These are phyloP conservation scores for Gyromitra esculenta DNA, from an alignment of 2,329 filamentous ascomycete species.

Conservation along the genomic window DNA sequence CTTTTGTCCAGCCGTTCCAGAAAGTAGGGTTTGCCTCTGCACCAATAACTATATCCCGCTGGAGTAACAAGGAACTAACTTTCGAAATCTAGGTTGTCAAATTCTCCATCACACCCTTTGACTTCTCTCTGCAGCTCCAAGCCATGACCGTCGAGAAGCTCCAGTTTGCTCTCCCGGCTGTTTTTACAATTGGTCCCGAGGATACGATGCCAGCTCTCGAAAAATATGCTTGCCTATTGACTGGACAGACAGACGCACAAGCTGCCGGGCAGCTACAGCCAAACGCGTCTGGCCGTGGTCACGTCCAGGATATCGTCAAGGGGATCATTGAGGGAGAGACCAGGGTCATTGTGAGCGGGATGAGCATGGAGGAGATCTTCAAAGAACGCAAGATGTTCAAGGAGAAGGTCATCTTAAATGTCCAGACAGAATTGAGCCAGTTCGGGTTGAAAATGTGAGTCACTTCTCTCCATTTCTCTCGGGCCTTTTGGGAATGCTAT, in stretches of 20 bases:
- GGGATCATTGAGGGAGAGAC: constrained; percentile 91
- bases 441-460: constrained; percentile 78
- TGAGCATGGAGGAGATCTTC: constrained; percentile 95
- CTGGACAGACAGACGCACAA: constrained; percentile 66
- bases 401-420: constrained; percentile 76
- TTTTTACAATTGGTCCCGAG: constrained; percentile 68
- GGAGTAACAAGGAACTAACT: constrained; percentile 1
- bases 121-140: constrained; percentile 83
- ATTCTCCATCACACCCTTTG: constrained; percentile 75
- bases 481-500: neutral
- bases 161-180: constrained; percentile 60
- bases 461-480: neutral
- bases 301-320: constrained; percentile 86
- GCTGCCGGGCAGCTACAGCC: constrained; percentile 59
- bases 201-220: constrained; percentile 75
- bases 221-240: constrained; percentile 84
- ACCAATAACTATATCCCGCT: constrained; percentile 1
- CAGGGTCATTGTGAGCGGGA: constrained; percentile 80
- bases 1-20: constrained; percentile 77
- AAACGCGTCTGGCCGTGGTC: constrained; percentile 64
- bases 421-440: constrained; percentile 80
- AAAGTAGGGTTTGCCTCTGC: constrained; percentile 60
- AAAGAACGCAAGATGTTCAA: constrained; percentile 81
- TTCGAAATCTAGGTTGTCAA: constrained; percentile 58
- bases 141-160: constrained; percentile 89